These are phyloP conservation scores for Clavispora santaluciae DNA, from an alignment of 805 yeast species.

Conservation along the genomic window DNA sequence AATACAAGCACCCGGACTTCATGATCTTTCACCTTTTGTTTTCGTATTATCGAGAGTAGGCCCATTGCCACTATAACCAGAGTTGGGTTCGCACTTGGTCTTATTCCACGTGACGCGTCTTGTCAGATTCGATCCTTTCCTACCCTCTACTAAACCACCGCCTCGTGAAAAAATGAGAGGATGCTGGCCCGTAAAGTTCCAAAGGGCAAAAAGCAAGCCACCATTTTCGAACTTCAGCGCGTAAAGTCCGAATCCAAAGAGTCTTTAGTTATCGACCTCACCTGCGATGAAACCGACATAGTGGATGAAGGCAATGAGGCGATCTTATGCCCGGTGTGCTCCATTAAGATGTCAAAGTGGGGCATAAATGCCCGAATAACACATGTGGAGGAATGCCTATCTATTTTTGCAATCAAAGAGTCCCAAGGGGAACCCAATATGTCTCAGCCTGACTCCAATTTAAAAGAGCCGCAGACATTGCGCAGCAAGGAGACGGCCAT, in stretches of 20 bases:
- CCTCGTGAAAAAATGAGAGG: background rate
- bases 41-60: constrained; percentile 68
- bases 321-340: constrained; percentile 51
- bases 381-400: constrained; percentile 56
- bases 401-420: constrained; percentile 25
- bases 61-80: constrained; percentile 61
- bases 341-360: constrained; percentile 31
- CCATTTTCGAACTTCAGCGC: background rate
- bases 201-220: background rate
- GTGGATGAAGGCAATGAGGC: background rate
- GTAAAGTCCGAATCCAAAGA: background rate
- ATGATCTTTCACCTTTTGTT: constrained; percentile 74
- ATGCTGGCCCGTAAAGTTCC: background rate
- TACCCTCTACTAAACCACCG: background rate
- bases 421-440: too few relatives aligned
- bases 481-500: too few relatives aligned
- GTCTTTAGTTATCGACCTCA: background rate
- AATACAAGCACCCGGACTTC: constrained; percentile 72
- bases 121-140: background rate
- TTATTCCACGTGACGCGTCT: background rate
- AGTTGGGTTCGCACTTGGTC: too few relatives aligned
- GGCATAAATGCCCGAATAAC: constrained; percentile 39
- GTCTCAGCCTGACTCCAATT: too few relatives aligned
- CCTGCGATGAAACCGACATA: background rate
- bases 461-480: too few relatives aligned